phyloP scores from a whole-genome alignment of 2,329 filamentous ascomycete species.

The Ophiostoma novo-ulmi region DNA sequence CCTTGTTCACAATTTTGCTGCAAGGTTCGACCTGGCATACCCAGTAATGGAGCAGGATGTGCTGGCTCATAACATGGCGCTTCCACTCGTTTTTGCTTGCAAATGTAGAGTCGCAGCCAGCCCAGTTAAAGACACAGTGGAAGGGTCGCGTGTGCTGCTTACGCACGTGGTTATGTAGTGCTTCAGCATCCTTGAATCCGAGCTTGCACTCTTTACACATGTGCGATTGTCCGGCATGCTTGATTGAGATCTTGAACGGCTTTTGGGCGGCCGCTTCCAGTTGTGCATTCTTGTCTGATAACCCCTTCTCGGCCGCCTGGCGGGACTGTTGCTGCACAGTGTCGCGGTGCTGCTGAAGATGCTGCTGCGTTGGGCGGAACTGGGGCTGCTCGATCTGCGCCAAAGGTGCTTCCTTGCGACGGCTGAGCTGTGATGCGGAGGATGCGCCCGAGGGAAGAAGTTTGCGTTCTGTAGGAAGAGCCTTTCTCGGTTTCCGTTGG shows the following conservation, averaged over 20 bases:
- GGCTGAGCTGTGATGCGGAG: not conserved
- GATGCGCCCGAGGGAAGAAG: constrained; percentile 21
- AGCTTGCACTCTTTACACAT: constrained; percentile 38
- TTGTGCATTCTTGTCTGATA: not conserved
- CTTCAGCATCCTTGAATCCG: constrained; percentile 43
- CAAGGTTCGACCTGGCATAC: constrained; percentile 65
- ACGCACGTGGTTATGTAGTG: constrained; percentile 48
- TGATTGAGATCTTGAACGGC: constrained; percentile 29
- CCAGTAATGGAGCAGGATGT: constrained; percentile 71
- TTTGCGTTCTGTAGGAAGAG: constrained; percentile 27
- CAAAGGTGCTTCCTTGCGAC: constrained; percentile 2
- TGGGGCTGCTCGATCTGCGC: not conserved
- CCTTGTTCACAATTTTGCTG: constrained; percentile 33
- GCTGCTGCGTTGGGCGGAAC: not conserved
- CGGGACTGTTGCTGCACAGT: not conserved
- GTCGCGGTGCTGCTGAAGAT: constrained; percentile 14
- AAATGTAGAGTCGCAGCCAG: constrained; percentile 70
- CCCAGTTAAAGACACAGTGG: constrained; percentile 71
- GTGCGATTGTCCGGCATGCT: constrained; percentile 24
- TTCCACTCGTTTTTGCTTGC: constrained; percentile 94
- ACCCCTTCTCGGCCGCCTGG: not conserved
- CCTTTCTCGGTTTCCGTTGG: constrained; percentile 25
- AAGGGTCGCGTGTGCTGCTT: constrained; percentile 58
- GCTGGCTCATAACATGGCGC: constrained; percentile 75
- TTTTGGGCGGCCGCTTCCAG: constrained; percentile 25